phyloP scores from a whole-genome alignment of 176 grass and related monocot genomes.

The Aegilops bicornis region DNA sequence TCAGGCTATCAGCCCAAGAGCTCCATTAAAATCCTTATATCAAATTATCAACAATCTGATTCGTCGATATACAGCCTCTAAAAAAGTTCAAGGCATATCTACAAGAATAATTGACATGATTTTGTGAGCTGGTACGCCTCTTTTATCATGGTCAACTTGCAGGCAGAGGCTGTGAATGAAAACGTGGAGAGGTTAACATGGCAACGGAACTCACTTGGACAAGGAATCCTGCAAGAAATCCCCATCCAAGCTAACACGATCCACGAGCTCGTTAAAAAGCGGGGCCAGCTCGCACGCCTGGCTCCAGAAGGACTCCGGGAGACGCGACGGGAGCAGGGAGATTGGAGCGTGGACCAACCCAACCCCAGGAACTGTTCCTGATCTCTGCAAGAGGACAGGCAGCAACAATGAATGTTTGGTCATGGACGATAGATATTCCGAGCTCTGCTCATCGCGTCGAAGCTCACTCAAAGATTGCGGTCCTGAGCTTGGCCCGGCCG shows the following conservation, averaged over 20 bases:
- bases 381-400: slow-evolving; percentile 52
- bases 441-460: not conserved
- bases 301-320: slow-evolving; percentile 59
- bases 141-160: not conserved
- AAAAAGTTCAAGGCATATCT: not conserved
- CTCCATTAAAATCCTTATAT: not conserved
- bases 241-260: slow-evolving; percentile 84
- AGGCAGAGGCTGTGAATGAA: not conserved
- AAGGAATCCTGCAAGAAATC: slow-evolving; percentile 82
- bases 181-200: not conserved
- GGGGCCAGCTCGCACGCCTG: slow-evolving; percentile 84
- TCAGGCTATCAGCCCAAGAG: not conserved
- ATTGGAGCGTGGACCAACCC: slow-evolving; percentile 88
- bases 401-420: not conserved
- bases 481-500: not conserved
- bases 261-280: slow-evolving; percentile 83
- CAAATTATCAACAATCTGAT: not conserved
- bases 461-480: not conserved
- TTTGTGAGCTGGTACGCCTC: too few species aligned
- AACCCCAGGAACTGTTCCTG: slow-evolving; percentile 65
- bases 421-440: not conserved
- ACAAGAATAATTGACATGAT: not conserved
- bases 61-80: not conserved
- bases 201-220: slow-evolving; percentile 52
- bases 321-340: slow-evolving; percentile 46